A percentile compares a stretch with the other conserved stretches of the same genome.
These are phyloP conservation scores for Phytophthora agathidicida DNA, from an alignment of 352 stramenopile genomes.

Conservation along the genomic window DNA sequence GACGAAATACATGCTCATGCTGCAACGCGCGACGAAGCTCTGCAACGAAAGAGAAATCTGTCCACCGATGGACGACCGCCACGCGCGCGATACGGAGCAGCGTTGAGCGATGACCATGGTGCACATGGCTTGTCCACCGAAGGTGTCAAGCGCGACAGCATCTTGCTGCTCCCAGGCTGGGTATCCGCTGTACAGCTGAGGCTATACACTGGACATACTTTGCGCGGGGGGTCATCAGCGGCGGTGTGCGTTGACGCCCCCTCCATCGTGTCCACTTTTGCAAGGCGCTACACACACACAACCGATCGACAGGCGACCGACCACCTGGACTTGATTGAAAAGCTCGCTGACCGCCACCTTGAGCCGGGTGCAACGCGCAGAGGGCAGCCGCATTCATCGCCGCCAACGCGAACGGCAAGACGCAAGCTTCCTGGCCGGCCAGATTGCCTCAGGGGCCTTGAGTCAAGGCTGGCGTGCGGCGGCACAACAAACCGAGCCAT, in stretches of 20 bases:
- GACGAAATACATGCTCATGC: conserved; percentile 9
- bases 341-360: conserved; percentile 2
- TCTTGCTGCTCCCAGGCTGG: conserved; percentile 2
- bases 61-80: not conserved
- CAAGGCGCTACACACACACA: no score
- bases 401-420: conserved; percentile 24
- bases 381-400: conserved; percentile 7
- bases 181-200: no score
- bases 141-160: conserved; percentile 2
- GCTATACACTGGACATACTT: no score
- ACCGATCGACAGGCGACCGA: conserved; percentile 3
- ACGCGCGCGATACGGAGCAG: conserved; percentile 1
- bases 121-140: conserved; percentile 15
- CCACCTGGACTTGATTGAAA: conserved; percentile 29
- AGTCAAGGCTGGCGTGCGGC: conserved; percentile 12
- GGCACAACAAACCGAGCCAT: not conserved
- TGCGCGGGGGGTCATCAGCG: conserved; percentile 22
- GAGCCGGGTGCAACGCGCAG: conserved; percentile 13
- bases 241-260: conserved; percentile 14
- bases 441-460: no score
- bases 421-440: not conserved
- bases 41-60: not conserved
- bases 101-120: conserved; percentile 5
- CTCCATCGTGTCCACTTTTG: conserved; percentile 42
- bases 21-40: not conserved